phyloP scores from a whole-genome alignment of 2,329 filamentous ascomycete species.

The Orbilia javanica region DNA sequence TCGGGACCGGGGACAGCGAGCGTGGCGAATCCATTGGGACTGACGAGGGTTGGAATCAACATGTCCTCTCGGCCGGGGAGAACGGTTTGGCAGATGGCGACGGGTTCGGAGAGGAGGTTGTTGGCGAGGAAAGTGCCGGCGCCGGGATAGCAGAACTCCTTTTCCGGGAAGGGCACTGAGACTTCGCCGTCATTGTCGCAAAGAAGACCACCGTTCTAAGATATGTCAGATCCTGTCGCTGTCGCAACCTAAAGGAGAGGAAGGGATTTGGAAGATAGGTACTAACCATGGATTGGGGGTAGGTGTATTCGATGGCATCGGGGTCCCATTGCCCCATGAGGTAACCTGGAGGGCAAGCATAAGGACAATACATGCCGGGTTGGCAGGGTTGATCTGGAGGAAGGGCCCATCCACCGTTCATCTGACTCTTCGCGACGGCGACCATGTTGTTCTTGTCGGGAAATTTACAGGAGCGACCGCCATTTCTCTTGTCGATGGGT shows the following conservation, averaged over 20 bases:
- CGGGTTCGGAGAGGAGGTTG: slow-evolving; percentile 73
- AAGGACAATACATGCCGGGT: slow-evolving; percentile 78
- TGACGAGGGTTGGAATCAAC: slow-evolving; percentile 81
- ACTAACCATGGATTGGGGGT: slow-evolving; percentile 79
- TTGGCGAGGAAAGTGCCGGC: slow-evolving; percentile 75
- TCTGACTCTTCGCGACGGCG: slow-evolving; percentile 73
- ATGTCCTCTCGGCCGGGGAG: slow-evolving; percentile 84
- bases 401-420: slow-evolving; percentile 84
- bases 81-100: slow-evolving; percentile 84
- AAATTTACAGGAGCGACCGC: slow-evolving; percentile 71
- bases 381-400: slow-evolving; percentile 79
- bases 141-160: slow-evolving; percentile 78
- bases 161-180: slow-evolving; percentile 76
- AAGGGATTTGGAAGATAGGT: background rate
- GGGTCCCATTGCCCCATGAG: slow-evolving; percentile 85
- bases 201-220: slow-evolving; percentile 78
- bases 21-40: slow-evolving; percentile 67
- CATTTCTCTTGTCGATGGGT: slow-evolving; percentile 68
- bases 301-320: slow-evolving; percentile 74
- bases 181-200: slow-evolving; percentile 77
- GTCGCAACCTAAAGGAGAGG: background rate
- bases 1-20: slow-evolving; percentile 77
- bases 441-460: slow-evolving; percentile 77
- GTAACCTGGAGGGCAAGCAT: slow-evolving; percentile 80
- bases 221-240: slow-evolving; percentile 49